These are phyloP conservation scores for Glycyrrhiza uralensis DNA, from an alignment of 306 rosid genomes.

Conservation along the genomic window DNA sequence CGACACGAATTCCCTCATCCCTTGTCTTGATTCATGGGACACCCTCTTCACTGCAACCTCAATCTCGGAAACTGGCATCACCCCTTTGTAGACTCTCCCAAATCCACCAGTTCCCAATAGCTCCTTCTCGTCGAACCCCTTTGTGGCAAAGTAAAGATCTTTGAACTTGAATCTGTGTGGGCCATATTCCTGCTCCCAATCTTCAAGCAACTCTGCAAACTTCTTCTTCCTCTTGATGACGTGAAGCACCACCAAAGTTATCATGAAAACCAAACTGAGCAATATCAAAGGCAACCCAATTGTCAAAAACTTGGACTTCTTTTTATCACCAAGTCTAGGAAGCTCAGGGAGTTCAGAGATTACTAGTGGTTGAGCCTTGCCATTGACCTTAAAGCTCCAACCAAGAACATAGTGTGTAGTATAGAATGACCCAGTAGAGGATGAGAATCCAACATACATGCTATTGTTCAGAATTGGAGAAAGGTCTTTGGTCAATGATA, in stretches of 20 bases:
- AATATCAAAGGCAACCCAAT: constrained; percentile 33
- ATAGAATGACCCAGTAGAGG: constrained; percentile 50
- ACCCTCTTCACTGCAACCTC: constrained; percentile 66
- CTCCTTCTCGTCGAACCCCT: constrained; percentile 55
- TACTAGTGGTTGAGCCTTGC: constrained; percentile 38
- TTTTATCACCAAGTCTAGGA: constrained; percentile 34
- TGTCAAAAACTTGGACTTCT: background rate
- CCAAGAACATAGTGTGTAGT: constrained; percentile 57
- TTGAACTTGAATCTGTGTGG: constrained; percentile 60
- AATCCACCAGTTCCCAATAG: constrained; percentile 74
- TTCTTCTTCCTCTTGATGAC: constrained; percentile 29
- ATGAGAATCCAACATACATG: constrained; percentile 70
- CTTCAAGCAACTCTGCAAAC: constrained; percentile 52
- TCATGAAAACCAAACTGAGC: constrained; percentile 20
- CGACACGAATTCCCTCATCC: constrained; percentile 66
- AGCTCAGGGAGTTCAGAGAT: constrained; percentile 48
- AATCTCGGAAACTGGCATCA: constrained; percentile 38
- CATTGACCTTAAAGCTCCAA: constrained; percentile 63
- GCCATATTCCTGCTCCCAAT: constrained; percentile 69
- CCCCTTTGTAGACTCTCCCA: constrained; percentile 70
- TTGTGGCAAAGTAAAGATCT: constrained; percentile 52
- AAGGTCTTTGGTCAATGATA: constrained; percentile 43
- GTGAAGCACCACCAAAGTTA: constrained; percentile 11
- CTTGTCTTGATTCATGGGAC: constrained; percentile 71
- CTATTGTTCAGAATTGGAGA: constrained; percentile 33